phyloP scores from a whole-genome alignment of 2,329 filamentous ascomycete species.

The Chalara sp. region DNA sequence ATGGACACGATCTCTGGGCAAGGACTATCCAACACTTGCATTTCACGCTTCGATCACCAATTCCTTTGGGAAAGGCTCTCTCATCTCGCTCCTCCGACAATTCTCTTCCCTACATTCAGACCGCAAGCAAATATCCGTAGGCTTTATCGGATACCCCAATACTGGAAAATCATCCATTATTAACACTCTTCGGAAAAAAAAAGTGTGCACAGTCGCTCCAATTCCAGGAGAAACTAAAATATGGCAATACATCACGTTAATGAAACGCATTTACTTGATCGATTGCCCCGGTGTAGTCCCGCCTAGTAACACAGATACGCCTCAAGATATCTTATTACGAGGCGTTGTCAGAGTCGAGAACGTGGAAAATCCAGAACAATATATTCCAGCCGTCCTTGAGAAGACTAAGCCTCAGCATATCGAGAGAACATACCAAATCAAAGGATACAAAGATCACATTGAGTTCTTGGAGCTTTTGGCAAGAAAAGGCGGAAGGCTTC shows the following conservation, averaged over 20 bases:
- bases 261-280: constrained; percentile 92
- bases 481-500: constrained; percentile 75
- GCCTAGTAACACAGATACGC: constrained; percentile 74
- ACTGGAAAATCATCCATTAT: constrained; percentile 96
- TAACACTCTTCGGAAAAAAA: constrained; percentile 91
- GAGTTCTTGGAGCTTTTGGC: constrained; percentile 85
- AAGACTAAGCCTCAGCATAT: constrained; percentile 83
- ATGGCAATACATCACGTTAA: constrained; percentile 95
- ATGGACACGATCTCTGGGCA: constrained; percentile 85
- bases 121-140: constrained; percentile 90
- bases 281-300: constrained; percentile 96
- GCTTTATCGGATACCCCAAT: constrained; percentile 73
- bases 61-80: constrained; percentile 89
- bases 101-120: constrained; percentile 86
- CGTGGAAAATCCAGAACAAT: constrained; percentile 93
- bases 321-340: constrained; percentile 80
- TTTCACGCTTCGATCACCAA: constrained; percentile 95
- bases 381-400: constrained; percentile 75
- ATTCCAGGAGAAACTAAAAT: constrained; percentile 97
- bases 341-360: constrained; percentile 94
- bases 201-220: constrained; percentile 86
- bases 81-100: constrained; percentile 87
- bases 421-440: constrained; percentile 87
- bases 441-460: constrained; percentile 67
- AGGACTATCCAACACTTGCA: constrained; percentile 87